Base-by-base conservation (phyloP, 2,329 filamentous ascomycete genomes). In the Fusarium chlamydosporum region DNA sequence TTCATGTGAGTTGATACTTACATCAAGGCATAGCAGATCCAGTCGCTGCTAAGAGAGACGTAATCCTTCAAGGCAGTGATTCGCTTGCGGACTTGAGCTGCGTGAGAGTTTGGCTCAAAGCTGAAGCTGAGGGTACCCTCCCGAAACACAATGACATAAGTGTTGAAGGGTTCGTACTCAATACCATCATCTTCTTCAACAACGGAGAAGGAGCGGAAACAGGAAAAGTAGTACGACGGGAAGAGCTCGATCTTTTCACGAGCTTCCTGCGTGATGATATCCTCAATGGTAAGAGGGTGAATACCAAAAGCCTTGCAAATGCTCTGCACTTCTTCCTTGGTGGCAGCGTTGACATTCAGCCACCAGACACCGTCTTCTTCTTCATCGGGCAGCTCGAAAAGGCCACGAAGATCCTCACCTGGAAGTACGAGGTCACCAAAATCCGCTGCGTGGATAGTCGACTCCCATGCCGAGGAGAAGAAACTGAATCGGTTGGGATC, bases 21-120 rank as follows among this genome's bases (percentile, higher is more conserved):
- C 91, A 99, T 98, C 76, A 99, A 86, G 42, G 96, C 96, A 77
- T 99, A 99, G 83, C 96, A 99, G 73, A 98, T 96, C 95, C 96
- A 99, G 80, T 99, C 96, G 72, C 94, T 94, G 77, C 93, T 97
- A 38, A 99, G 86, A 65, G 94, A 91, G 74, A 98, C 92, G 76
- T 97, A 98, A 76, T 99, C 96, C 76, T 97, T 95, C 57, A 99
- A 85, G 72, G 93, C 92, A 26, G 93, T 91, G 74, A 99, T 98
- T 79, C 96, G 90, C 83, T 92, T 94, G 70, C 95, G 90, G 27
- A 99, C 96, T 70, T 96, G 93, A 42, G 91, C 87, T 13, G 94
- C 93, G 78, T 99, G 96, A 4, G 90, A 89, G 76, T 96, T 97
- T 15, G 91, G 91, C 47, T 89, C 89, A 78, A 97, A 98, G 68